Evolutionary conservation across 2,329 filamentous ascomycete genomes (phyloP).

Genomic region (Monosporascus sp.): DNA sequence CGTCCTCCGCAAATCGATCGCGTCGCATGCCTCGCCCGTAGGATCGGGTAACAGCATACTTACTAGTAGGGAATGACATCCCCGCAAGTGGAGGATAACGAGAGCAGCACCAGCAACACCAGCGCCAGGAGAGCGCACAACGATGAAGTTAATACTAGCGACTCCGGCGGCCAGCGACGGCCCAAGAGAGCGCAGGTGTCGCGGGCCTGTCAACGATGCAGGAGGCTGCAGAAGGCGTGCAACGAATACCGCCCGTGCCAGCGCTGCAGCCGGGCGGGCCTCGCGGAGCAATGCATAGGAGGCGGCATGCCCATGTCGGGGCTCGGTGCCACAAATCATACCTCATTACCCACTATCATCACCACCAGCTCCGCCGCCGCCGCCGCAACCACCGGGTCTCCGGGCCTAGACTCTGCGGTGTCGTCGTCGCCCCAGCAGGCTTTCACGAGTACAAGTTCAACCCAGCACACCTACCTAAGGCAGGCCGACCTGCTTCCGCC

Average conservation of each 20-base stretch:
- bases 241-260: constrained; percentile 39
- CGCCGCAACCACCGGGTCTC: not conserved
- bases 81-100: too few relatives aligned
- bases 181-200: constrained; percentile 36
- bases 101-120: too few relatives aligned
- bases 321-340: not conserved
- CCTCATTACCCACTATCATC: too few relatives aligned
- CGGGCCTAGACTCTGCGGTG: constrained; percentile 2
- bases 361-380: not conserved
- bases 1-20: too few relatives aligned
- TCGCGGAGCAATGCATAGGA: constrained; percentile 31
- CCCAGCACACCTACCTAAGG: constrained; percentile 21
- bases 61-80: too few relatives aligned
- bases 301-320: constrained; percentile 2
- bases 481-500: constrained; percentile 29
- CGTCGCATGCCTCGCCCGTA: too few relatives aligned
- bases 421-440: constrained; percentile 14
- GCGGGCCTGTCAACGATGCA: constrained; percentile 37
- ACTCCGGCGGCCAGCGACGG: not conserved
- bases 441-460: constrained; percentile 11
- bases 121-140: too few relatives aligned
- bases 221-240: constrained; percentile 36
- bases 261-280: constrained; percentile 36
- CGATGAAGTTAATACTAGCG: too few relatives aligned
- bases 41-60: too few relatives aligned